phyloP scores from a whole-genome alignment of 768 basidiomycete species.

The Grammothele lineata region DNA sequence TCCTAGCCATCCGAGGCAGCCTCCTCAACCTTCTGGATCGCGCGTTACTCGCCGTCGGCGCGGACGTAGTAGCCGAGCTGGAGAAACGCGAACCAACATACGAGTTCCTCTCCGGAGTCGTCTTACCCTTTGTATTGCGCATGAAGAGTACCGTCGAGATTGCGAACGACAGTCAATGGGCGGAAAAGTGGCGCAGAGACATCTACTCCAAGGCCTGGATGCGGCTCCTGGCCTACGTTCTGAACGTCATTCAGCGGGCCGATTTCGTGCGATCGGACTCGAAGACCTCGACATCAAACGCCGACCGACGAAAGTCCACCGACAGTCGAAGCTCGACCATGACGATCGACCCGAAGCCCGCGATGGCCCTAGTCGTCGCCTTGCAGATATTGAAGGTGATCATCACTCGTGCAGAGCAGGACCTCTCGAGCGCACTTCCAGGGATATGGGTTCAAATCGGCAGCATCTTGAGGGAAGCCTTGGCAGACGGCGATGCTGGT shows the following conservation, averaged over 20 bases:
- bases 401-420: conserved; percentile 56
- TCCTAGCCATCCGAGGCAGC: conserved; percentile 23
- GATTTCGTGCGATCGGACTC: conserved; percentile 7
- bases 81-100: conserved; percentile 53
- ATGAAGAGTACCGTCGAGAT: conserved; percentile 49
- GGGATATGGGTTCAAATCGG: conserved; percentile 66
- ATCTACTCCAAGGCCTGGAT: conserved; percentile 51
- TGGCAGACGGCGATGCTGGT: conserved; percentile 57
- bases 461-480: conserved; percentile 42
- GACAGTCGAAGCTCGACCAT: conserved; percentile 34
- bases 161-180: conserved; percentile 34
- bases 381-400: conserved; percentile 69
- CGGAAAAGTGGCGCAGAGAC: conserved; percentile 44
- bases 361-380: conserved; percentile 39
- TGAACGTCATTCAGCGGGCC: conserved; percentile 44
- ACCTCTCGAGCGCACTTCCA: conserved; percentile 49
- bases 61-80: conserved; percentile 51
- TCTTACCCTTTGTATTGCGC: conserved; percentile 55
- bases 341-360: conserved; percentile 16
- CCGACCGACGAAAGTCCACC: conserved; percentile 45
- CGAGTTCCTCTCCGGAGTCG: conserved; percentile 57
- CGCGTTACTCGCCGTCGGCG: conserved; percentile 43
- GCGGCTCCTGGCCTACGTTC: conserved; percentile 55
- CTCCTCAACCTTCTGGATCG: conserved; percentile 30
- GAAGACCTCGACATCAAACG: conserved; percentile 22